Percentiles rank a stretch among this genome's conserved stretches.
Conservation (phyloP, 2,329 filamentous ascomycete genomes). For the Esteya vermicola region DNA sequence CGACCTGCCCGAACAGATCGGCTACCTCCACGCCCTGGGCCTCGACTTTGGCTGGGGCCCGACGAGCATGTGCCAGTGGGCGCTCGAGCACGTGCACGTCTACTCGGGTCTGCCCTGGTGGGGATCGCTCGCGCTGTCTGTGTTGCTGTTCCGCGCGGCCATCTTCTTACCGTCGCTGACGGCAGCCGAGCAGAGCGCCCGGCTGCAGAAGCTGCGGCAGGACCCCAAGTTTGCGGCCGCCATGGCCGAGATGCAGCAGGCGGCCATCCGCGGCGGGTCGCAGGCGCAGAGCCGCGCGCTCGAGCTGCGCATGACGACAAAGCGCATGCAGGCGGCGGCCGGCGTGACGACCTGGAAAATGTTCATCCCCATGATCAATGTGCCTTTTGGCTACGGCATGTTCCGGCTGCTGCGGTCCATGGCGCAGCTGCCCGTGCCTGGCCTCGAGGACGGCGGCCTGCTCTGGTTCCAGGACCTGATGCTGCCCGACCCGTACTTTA, state of each 20-base stretch:
- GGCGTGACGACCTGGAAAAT: constrained; percentile 38
- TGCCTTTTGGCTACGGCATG: constrained; percentile 64
- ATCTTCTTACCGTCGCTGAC: constrained; percentile 53
- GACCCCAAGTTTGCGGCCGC: constrained; percentile 34
- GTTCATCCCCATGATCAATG: constrained; percentile 39
- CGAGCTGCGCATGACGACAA: constrained; percentile 29
- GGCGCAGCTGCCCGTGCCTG: constrained; percentile 65
- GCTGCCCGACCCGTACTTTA: constrained; percentile 58
- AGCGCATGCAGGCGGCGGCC: constrained; percentile 32
- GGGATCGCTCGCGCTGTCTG: constrained; percentile 53
- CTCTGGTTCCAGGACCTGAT: constrained; percentile 74
- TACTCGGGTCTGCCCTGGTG: constrained; percentile 69
- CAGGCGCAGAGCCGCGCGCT: constrained; percentile 32
- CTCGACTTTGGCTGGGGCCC: constrained; percentile 80
- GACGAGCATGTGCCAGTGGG: constrained; percentile 57
- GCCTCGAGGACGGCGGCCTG: constrained; percentile 53
- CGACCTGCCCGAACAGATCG: constrained; percentile 58
- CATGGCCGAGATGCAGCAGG: constrained; percentile 28
- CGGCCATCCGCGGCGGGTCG: constrained; percentile 14
- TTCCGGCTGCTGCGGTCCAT: constrained; percentile 68
- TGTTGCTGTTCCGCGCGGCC: constrained; percentile 46
- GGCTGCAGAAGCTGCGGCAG: constrained; percentile 31
- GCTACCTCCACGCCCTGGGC: constrained; percentile 70
- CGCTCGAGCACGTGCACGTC: constrained; percentile 73
- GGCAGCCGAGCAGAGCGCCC: constrained; percentile 47